A percentile compares a stretch with the other conserved stretches of the same genome.
phyloP scores from a whole-genome alignment of 2,329 filamentous ascomycete genomes.

The Emergomyces africanus region DNA sequence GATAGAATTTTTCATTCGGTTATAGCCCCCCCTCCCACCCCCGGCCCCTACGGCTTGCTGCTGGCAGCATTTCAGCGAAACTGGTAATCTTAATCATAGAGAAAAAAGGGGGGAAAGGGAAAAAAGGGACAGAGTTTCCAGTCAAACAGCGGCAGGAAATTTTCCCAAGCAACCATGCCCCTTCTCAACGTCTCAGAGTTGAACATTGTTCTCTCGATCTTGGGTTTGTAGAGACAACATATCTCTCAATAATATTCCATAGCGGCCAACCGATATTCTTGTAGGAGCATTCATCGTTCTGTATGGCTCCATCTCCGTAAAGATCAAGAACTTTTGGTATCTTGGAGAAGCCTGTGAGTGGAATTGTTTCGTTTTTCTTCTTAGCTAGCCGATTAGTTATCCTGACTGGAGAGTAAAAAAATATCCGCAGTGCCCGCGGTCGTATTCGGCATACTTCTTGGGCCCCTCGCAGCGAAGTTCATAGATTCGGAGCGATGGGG shows the following conservation, averaged over 20 bases:
- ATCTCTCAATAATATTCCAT: neutral
- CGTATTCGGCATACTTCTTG: slow-evolving; percentile 40
- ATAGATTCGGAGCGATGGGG: slow-evolving; percentile 34
- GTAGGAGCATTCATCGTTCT: slow-evolving; percentile 22
- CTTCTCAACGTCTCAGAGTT: slow-evolving; percentile 23
- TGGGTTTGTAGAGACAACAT: slow-evolving; percentile 15
- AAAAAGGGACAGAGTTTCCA: neutral
- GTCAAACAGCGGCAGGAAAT: neutral
- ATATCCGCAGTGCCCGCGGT: slow-evolving; percentile 40
- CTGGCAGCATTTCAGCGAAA: slow-evolving; percentile 4
- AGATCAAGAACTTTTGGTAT: slow-evolving; percentile 28
- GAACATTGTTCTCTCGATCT: slow-evolving; percentile 22
- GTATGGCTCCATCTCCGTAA: slow-evolving; percentile 23
- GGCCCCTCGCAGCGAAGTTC: slow-evolving; percentile 43
- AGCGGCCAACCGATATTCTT: neutral
- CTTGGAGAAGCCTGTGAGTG: slow-evolving; percentile 28
- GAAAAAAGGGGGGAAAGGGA: neutral
- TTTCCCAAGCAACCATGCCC: slow-evolving; percentile 17
- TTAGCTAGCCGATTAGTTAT: neutral
- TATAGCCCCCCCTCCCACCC: neutral
- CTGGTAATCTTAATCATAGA: neutral
- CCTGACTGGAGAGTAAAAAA: slow-evolving; percentile 1
- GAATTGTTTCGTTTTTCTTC: neutral
- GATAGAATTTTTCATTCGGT: neutral
- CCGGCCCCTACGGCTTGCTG: slow-evolving; percentile 2